Evolutionary conservation across 2,329 filamentous ascomycete genomes (phyloP), one percentile per base, ranked within the genome.

Genomic region (Arthrinium phaeospermum): DNA sequence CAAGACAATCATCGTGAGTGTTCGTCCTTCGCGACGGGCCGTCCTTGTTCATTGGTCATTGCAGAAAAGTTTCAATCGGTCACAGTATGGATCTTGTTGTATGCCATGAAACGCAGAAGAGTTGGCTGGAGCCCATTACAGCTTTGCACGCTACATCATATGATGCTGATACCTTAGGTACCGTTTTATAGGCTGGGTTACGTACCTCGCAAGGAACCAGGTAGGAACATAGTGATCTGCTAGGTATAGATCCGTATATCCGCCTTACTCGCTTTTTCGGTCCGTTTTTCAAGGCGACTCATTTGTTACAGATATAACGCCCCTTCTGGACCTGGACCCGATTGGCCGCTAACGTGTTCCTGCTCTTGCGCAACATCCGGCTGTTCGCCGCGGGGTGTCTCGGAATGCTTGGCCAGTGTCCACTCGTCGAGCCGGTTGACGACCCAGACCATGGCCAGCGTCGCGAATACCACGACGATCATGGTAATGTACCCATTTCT

Each of bases 401-500:
- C 51, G 14, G 64, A 22, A 19, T 74, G 37, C 14, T 68, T 45
- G 7, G 73, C 69, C 7, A 71, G 69, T 13, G 74, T 75, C 16
- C 69, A 70, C 68, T 67, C 24, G 41, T 74, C 72, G 1, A 75
- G 70, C 72, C 68, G 46, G n/a, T 73, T 45, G 3, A 76, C 69
- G 5, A 71, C 70, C 64, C 68, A 73, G 3, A 75, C 68, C 49
- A 72, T 73, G 47, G 14, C 73, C 1, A 75, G 70, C 73, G 75
- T 73, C 34, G 69, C 64, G 22, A 71, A 61, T 30, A 72, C 69
- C 27, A 70, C 67, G 45, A 72, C 69, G 13, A 82, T 78, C 78
- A 82, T 79, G 7, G 78, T 74, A 30, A 82, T 79, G 24, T 75
- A 78, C 1, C 81, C 81, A 34, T 80, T 81, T 67, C 75, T 76